phyloP scores from a whole-genome alignment of 768 basidiomycete species.

The Auricularia auricula-judae region DNA sequence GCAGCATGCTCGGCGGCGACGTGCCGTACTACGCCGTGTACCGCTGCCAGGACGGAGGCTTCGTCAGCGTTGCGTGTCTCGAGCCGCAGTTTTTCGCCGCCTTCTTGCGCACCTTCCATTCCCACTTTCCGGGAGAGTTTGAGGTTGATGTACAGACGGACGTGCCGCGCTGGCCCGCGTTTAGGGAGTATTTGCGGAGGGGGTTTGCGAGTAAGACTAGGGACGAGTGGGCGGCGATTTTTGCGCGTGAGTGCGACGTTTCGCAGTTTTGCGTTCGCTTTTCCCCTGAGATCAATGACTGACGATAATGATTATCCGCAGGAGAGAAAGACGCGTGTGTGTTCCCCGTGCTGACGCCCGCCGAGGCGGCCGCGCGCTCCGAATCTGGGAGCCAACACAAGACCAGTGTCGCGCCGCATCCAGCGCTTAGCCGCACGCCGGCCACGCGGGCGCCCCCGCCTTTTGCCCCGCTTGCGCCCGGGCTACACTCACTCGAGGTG shows the following conservation, averaged over 20 bases:
- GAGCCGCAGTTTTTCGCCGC: constrained; percentile 60
- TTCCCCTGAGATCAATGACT: no score
- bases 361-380: constrained; percentile 40
- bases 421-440: constrained; percentile 28
- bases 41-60: constrained; percentile 56
- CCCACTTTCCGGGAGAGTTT: constrained; percentile 35
- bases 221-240: constrained; percentile 59
- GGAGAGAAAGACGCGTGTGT: constrained; percentile 47
- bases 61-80: constrained; percentile 68
- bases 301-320: not conserved
- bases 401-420: constrained; percentile 38
- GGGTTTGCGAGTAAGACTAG: constrained; percentile 52
- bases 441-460: constrained; percentile 9
- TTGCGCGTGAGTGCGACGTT: constrained; percentile 36
- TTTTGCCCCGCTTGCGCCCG: constrained; percentile 28
- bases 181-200: constrained; percentile 45
- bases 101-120: constrained; percentile 46
- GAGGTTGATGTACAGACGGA: constrained; percentile 32
- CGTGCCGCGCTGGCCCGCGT: constrained; percentile 41
- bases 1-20: constrained; percentile 61
- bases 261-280: no score
- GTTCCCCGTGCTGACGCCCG: constrained; percentile 52
- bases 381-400: constrained; percentile 20
- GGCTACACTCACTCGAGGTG: constrained; percentile 43
- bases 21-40: constrained; percentile 73